phyloP scores from a whole-genome alignment of 2,329 filamentous ascomycete species.

The Metarhizium rileyi region DNA sequence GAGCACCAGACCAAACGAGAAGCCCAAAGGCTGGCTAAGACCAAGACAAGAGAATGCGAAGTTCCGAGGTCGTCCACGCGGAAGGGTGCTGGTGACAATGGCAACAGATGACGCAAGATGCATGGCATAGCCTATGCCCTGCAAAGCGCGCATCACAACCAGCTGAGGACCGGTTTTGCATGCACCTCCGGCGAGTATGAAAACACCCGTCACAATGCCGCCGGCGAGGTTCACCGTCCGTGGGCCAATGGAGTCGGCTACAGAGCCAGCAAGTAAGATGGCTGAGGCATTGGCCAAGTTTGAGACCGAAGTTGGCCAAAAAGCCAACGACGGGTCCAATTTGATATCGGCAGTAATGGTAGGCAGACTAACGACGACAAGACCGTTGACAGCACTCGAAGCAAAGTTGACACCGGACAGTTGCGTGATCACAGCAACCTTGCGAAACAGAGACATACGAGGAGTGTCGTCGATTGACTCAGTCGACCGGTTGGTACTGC shows the following conservation, averaged over 20 bases:
- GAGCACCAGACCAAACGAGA: constrained; percentile 39
- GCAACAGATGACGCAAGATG: constrained; percentile 25
- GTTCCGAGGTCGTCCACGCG: constrained; percentile 25
- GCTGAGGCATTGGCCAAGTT: constrained; percentile 25
- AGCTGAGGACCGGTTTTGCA: constrained; percentile 20
- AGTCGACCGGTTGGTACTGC: neutral
- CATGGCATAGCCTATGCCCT: constrained; percentile 28
- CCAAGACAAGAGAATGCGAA: constrained; percentile 34
- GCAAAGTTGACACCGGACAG: constrained; percentile 3
- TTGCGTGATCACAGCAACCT: neutral
- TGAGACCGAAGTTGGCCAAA: constrained; percentile 30
- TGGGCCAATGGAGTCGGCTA: constrained; percentile 28
- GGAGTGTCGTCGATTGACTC: neutral
- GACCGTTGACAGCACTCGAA: constrained; percentile 4
- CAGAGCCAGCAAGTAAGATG: constrained; percentile 27
- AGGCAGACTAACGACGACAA: constrained; percentile 30
- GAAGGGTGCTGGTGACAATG: constrained; percentile 23
- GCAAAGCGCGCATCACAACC: constrained; percentile 28
- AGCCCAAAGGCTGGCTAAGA: constrained; percentile 36
- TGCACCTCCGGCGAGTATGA: constrained; percentile 22
- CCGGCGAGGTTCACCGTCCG: constrained; percentile 24
- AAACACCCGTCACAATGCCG: constrained; percentile 17
- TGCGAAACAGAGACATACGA: constrained; percentile 1
- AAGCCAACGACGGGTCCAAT: constrained; percentile 22
- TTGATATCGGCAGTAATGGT: constrained; percentile 27